These are phyloP conservation scores for Graphium sp. DNA, from an alignment of 2,329 filamentous ascomycete species.

Conservation along the genomic window DNA sequence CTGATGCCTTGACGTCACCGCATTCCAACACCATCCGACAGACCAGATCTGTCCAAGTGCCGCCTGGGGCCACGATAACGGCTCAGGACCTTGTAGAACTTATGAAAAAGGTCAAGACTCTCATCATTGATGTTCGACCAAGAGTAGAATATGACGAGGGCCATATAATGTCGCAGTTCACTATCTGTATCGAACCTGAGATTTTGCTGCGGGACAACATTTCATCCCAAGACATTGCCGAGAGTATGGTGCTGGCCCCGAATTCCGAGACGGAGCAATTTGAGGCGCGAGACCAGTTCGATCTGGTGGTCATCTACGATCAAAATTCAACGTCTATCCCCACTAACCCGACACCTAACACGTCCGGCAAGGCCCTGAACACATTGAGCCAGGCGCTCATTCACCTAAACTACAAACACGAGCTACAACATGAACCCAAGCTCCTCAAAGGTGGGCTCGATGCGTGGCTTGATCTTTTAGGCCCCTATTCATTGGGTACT, in stretches of 20 bases:
- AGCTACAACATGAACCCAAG: constrained; percentile 55
- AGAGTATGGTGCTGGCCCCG: constrained; percentile 55
- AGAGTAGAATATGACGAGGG: constrained; percentile 73
- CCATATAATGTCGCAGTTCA: constrained; percentile 69
- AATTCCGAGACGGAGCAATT: constrained; percentile 63
- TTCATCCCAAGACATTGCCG: constrained; percentile 42
- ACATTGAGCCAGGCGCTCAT: constrained; percentile 65
- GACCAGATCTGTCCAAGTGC: constrained; percentile 20
- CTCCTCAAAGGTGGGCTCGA: constrained; percentile 70
- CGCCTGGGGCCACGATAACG: constrained; percentile 41
- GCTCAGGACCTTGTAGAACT: constrained; percentile 56
- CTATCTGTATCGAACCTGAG: constrained; percentile 77
- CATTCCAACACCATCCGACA: background rate
- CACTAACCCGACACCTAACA: constrained; percentile 2
- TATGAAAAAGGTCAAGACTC: constrained; percentile 46
- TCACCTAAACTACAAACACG: constrained; percentile 68
- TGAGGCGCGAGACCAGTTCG: constrained; percentile 55
- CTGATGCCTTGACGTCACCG: no score
- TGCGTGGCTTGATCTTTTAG: constrained; percentile 75
- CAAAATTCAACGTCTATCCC: constrained; percentile 41
- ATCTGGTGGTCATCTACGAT: constrained; percentile 86
- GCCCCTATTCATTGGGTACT: constrained; percentile 40
- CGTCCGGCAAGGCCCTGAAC: constrained; percentile 5
- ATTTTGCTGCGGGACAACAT: constrained; percentile 53
- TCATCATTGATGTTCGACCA: constrained; percentile 73